Conservation (phyloP, 106 monocot genomes). For the Phalaenopsis aphrodite region DNA sequence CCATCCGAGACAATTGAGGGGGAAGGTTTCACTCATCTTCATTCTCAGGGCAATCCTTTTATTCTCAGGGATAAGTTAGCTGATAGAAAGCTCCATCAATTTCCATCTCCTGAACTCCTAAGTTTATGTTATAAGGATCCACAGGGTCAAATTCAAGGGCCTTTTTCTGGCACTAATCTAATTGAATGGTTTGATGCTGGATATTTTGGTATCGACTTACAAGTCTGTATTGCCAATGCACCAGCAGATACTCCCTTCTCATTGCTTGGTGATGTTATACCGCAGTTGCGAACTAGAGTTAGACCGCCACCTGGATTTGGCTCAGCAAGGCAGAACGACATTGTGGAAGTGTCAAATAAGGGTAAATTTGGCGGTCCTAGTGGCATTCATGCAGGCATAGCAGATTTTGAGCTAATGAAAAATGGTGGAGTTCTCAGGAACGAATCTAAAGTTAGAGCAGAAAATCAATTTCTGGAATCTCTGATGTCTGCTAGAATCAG, state of each 20-base stretch:
- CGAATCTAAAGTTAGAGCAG: constrained; percentile 38
- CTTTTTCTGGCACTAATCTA: constrained; percentile 82
- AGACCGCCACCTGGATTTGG: constrained; percentile 87
- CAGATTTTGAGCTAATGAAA: constrained; percentile 29
- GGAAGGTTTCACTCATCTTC: not conserved
- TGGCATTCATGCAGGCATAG: constrained; percentile 19
- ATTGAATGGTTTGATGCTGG: constrained; percentile 96
- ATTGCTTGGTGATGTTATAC: constrained; percentile 93
- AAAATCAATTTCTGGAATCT: constrained; percentile 84
- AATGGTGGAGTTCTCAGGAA: constrained; percentile 28
- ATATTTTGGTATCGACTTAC: constrained; percentile 96
- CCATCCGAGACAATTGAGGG: constrained; percentile 21
- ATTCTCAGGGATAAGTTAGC: constrained; percentile 20
- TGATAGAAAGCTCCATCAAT: constrained; percentile 30
- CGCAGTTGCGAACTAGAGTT: constrained; percentile 71
- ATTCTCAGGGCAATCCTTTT: constrained; percentile 16
- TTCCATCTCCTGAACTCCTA: constrained; percentile 62
- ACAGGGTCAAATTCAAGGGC: constrained; percentile 94
- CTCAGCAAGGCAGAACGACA: constrained; percentile 33
- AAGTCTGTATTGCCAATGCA: constrained; percentile 54
- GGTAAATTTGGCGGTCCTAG: constrained; percentile 19
- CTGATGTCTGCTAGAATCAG: constrained; percentile 55
- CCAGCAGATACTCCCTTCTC: constrained; percentile 64
- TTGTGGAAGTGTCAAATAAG: constrained; percentile 18
- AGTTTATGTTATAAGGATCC: constrained; percentile 83